Base-by-base conservation (phyloP, 208 protist genomes). In the Acanthamoeba divionensis region DNA sequence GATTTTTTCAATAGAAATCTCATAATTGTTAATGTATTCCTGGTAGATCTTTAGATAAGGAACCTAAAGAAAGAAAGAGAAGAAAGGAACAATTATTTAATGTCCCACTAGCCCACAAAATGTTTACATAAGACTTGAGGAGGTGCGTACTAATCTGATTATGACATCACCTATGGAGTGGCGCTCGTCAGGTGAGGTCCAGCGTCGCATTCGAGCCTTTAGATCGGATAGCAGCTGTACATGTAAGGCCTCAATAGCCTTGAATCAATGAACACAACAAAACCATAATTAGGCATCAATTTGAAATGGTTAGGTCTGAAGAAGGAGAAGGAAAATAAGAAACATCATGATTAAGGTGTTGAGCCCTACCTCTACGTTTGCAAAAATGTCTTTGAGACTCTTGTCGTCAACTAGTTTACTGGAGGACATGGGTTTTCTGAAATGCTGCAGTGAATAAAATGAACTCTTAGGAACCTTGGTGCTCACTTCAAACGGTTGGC, bases 41-140 rank as follows among this genome's bases (percentile, higher is more conserved):
- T 77, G 66, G 26, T 77, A 77, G 66, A 77, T 77, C 66, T 77
- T 77, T 45, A 77, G 26, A 45, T 77, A 77, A 5, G 66, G 66
- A 18, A 77, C 52, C 66, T 77, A 45, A 13, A n/a, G 15, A 18
- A 10, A 3, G 4, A 21, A 33, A 5, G 33, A 21, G 66, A 15
- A 47, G 29, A 44, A 45, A n/a, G n/a, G n/a, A n/a, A n/a, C n/a
- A n/a, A n/a, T n/a, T n/a, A n/a, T n/a, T n/a, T n/a, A n/a, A n/a
- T 2, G 26, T 4, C n/a, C 18, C 41, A 29, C 33, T 8, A 65
- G 0, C 10, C 57, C 57, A 36, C 57, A 15, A 12, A 24, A 6
- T 29, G 33, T 29, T 18, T 65, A 73, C 36, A 7, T 77, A 18
- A 2, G 7, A n/a, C n/a, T 48, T 47, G 33, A 75, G 66, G 24